Base-by-base conservation (phyloP, 345 rosid species). In the Camelina neglecta region DNA sequence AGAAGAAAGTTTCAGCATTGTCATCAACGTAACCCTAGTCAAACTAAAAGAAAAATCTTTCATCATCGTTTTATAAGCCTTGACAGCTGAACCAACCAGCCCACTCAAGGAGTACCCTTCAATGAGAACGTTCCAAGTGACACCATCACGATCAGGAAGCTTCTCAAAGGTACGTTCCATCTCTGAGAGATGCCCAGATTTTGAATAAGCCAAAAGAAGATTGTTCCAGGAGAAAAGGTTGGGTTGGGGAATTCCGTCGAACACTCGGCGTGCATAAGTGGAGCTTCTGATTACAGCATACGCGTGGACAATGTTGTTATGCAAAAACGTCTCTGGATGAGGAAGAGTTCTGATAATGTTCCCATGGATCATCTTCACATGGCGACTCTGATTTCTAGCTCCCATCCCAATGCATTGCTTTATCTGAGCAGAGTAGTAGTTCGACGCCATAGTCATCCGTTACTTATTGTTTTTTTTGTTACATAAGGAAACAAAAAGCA, bases 61-160 rank as follows among this genome's bases (percentile, higher is more conserved):
- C 85, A 90, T 71, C 97, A 95, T 86, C 71, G 69, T 82, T 55
- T 83, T 87, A 78, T 81, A 95, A 65, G 85, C 81, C 53, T 83
- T 81, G 50, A 88, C 86, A 0, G 96, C 89, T 65, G 80, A 87
- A 26, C 47, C 16, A 51, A 85, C 81, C 64, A 78, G 60, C 18
- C 91, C 91, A 39, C 45, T 76, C 70, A 74, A 47, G 0, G 87
- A 88, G 36, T 90, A 89, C 21, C 97, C 97, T 0, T 90, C 87
- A 71, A 95, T 87, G 68, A 90, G 81, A 54, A 89, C 74, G 79
- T 90, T 95, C 99, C 97, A 94, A 26, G 97, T 81, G 76, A 90
- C 90, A 51, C 82, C 86, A 70, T 92, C 96, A 48, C 81, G 86
- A n/a, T 3, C 41, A 9, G 94, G 91, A 88, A 92, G 88, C 79